These are phyloP conservation scores for Odontarrhena argentea DNA, from an alignment of 345 rosid genomes.

Conservation along the genomic window DNA sequence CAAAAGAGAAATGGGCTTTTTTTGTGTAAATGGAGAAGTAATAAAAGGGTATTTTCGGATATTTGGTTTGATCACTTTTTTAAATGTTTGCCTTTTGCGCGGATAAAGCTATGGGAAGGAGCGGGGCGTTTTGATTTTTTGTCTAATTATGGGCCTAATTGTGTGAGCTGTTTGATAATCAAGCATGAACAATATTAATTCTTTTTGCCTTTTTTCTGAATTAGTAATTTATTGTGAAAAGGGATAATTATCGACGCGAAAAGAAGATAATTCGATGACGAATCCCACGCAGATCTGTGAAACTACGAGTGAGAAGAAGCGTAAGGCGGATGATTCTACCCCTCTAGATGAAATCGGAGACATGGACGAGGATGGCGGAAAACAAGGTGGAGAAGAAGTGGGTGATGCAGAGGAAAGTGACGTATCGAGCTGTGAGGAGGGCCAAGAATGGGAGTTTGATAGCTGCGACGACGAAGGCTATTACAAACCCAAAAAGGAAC, in stretches of 20 bases:
- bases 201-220: conserved; percentile 1
- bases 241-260: too few relatives aligned
- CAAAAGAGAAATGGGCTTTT: conserved; percentile 16
- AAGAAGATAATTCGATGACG: too few relatives aligned
- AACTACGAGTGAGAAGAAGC: too few relatives aligned
- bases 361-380: not conserved
- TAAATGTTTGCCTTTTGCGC: not conserved
- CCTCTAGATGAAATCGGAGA: too few relatives aligned
- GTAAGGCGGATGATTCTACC: too few relatives aligned
- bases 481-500: conserved; percentile 10
- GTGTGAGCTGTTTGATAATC: conserved; percentile 7
- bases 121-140: conserved; percentile 1
- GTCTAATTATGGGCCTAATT: conserved; percentile 14
- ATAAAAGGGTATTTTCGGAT: conserved; percentile 20
- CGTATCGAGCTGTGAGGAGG: conserved; percentile 17
- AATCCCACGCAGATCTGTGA: too few relatives aligned
- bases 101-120: not conserved
- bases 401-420: not conserved
- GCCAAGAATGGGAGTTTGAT: conserved; percentile 33
- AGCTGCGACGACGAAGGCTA: conserved; percentile 17
- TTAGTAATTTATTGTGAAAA: too few relatives aligned
- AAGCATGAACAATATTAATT: conserved; percentile 5
- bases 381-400: not conserved
- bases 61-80: not conserved
- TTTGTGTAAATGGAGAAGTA: not conserved